These are phyloP conservation scores for Artemisia annua DNA, from an alignment of 129 eudicot genomes.

Conservation along the genomic window DNA sequence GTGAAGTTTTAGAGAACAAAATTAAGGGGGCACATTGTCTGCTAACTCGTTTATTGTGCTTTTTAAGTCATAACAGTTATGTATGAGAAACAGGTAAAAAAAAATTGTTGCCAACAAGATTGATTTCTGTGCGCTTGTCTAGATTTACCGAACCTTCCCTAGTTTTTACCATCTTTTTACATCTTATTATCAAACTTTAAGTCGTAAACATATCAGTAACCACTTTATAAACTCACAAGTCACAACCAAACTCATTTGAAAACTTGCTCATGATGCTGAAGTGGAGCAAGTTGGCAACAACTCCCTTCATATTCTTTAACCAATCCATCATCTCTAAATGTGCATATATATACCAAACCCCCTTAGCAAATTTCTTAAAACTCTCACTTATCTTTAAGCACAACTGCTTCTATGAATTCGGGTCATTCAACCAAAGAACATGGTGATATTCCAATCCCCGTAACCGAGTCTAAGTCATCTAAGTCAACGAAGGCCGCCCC, in stretches of 20 bases:
- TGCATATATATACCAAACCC: constrained; percentile 26
- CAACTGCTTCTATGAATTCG: constrained; percentile 34
- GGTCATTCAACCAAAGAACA: constrained; percentile 39
- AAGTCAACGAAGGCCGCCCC: constrained; percentile 44
- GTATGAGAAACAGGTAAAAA: background rate
- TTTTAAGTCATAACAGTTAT: too few relatives aligned
- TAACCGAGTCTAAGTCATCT: constrained; percentile 42
- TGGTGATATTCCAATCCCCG: constrained; percentile 46
- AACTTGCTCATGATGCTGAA: constrained; percentile 18
- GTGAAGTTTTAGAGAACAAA: background rate
- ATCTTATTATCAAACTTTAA: background rate
- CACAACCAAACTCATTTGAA: background rate
- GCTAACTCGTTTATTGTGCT: background rate
- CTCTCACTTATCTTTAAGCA: constrained; percentile 16
- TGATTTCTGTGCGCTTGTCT: background rate
- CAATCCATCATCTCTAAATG: constrained; percentile 40
- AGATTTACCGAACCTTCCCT: background rate
- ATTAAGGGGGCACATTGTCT: background rate
- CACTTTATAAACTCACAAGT: background rate
- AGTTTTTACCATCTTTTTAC: background rate
- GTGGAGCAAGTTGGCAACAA: constrained; percentile 71
- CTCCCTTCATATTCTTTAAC: constrained; percentile 43
- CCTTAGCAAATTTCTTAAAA: constrained; percentile 5
- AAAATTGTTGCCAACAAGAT: background rate
- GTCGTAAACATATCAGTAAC: background rate